Base-by-base conservation (phyloP, 495 filamentous ascomycete species). In the Cercophora samala region DNA sequence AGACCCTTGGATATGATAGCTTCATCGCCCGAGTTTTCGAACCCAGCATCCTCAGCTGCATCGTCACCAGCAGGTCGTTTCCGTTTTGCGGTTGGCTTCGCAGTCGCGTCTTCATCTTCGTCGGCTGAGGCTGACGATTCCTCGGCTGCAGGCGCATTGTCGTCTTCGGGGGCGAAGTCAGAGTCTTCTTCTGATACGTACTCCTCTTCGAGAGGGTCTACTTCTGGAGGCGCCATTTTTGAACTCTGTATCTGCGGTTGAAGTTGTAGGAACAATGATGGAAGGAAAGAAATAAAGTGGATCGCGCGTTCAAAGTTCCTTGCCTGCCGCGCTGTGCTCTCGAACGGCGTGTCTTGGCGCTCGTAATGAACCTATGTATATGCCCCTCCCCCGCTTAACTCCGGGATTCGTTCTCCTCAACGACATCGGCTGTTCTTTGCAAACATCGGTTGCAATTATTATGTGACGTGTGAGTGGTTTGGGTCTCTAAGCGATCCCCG, bases 21-120 rank as follows among this genome's bases (percentile, higher is more conserved):
- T 74, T 95, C 91, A 75, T 96, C 92, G n/a, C 91, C 91, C 1
- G 91, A 93, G 68, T 88, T 83, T 68, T 84, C 82, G 63, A 83
- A 80, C 18, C 79, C 84, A 17, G 73, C 73, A 66, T 81, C 83
- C 25, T 75, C 76, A 23, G 76, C 81, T 46, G 76, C 80, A 23
- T 77, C 77, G 5, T 81, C 79, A 58, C 74, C 78, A 1, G 69
- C 75, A 13, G 58, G 61, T 5, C 78, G 71, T 71, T 83, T 84
- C 64, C 75, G 73, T 60, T 77, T 82, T 26, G 62, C 61, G 18
- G 53, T 56, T 22, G 53, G n/a, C 5, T 19, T 8, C 53, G 53
- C 68, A 52, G 29, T 54, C 37, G 58, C 54, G 11, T 63, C 66
- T 24, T 75, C 72, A 2, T 79, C 80, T 29, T 77, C 73, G 59